phyloP scores from a whole-genome alignment of 164 flowering plant species.

The Umbellularia californica region DNA sequence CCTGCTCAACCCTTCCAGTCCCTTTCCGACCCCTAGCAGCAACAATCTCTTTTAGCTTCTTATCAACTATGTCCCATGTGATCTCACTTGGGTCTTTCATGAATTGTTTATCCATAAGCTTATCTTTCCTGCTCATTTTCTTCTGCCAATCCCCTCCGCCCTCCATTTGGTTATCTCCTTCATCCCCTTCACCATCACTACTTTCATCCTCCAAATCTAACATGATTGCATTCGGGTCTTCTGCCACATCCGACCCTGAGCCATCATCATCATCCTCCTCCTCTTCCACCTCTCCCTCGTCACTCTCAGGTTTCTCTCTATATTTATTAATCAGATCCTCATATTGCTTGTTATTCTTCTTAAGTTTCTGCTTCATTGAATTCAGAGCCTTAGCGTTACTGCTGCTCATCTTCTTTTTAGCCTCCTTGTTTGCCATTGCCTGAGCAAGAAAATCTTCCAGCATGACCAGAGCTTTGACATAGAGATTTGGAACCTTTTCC shows the following conservation, averaged over 20 bases:
- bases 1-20: conserved; percentile 89
- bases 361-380: conserved; percentile 88
- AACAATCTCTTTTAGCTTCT: conserved; percentile 71
- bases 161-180: conserved; percentile 11
- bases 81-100: conserved; percentile 74
- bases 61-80: conserved; percentile 84
- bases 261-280: conserved; percentile 24
- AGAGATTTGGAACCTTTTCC: conserved; percentile 54
- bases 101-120: conserved; percentile 72
- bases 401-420: conserved; percentile 88
- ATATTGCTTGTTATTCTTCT: conserved; percentile 84
- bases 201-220: conserved; percentile 21
- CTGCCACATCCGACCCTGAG: conserved; percentile 43
- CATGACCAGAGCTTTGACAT: conserved; percentile 75
- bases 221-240: conserved; percentile 23
- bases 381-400: conserved; percentile 85
- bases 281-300: conserved; percentile 45
- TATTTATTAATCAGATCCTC: conserved; percentile 67
- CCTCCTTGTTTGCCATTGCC: conserved; percentile 84
- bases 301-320: conserved; percentile 71
- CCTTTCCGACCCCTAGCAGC: conserved; percentile 94
- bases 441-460: conserved; percentile 70
- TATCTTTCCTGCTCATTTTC: conserved; percentile 71
- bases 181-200: conserved; percentile 33
- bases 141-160: conserved; percentile 53